phyloP scores from a whole-genome alignment of 2,329 filamentous ascomycete genomes.

The Aspergillus sp. region DNA sequence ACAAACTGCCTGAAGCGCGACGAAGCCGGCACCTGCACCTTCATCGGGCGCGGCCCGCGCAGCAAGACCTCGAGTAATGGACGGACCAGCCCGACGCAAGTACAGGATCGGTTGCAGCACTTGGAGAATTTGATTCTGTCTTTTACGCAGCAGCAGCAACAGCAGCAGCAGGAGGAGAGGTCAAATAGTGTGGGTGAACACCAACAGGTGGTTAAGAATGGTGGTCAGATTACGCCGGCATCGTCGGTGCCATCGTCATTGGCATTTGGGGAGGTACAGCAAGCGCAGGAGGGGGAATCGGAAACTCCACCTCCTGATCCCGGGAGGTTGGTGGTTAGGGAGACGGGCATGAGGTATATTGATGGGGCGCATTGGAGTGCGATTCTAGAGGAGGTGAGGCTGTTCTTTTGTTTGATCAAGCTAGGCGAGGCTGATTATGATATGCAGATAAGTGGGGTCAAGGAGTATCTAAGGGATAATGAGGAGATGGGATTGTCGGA shows the following conservation, averaged over 20 bases:
- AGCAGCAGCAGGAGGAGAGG: constrained; percentile 12
- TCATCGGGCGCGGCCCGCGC: constrained; percentile 38
- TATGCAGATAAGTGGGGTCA: constrained; percentile 37
- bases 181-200: not conserved
- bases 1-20: constrained; percentile 37
- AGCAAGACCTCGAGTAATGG: constrained; percentile 30
- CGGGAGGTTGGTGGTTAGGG: constrained; percentile 35
- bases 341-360: constrained; percentile 38
- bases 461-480: constrained; percentile 31
- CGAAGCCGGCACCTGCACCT: constrained; percentile 35
- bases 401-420: too few relatives aligned
- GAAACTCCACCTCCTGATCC: constrained; percentile 24
- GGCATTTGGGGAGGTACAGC: too few relatives aligned
- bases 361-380: constrained; percentile 41
- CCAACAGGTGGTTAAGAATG: not conserved
- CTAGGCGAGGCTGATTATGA: not conserved
- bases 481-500: constrained; percentile 22
- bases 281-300: constrained; percentile 8
- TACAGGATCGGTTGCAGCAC: constrained; percentile 41
- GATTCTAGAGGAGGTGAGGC: constrained; percentile 37
- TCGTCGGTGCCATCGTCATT: not conserved
- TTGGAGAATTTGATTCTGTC: constrained; percentile 41
- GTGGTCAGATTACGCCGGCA: constrained; percentile 12
- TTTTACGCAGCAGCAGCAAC: constrained; percentile 32
- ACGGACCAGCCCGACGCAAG: constrained; percentile 30